Evolutionary conservation across 768 basidiomycete species (phyloP).

Genomic region (Suillus sp.): DNA sequence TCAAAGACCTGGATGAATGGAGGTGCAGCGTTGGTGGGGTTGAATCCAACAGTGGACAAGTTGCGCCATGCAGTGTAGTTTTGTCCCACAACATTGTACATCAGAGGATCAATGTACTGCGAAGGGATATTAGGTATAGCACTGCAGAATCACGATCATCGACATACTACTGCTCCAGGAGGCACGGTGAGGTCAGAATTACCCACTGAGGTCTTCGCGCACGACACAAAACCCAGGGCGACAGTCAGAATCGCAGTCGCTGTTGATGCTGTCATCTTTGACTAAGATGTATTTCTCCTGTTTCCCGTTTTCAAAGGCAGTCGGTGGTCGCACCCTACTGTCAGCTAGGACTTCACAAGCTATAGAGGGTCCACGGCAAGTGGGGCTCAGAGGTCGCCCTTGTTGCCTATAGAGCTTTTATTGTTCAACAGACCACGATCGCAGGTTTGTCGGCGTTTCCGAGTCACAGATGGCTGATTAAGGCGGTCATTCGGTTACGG

Average conservation of each 20-base stretch:
- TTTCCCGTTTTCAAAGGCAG: slow-evolving; percentile 5
- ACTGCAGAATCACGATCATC: background rate
- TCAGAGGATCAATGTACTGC: slow-evolving; percentile 52
- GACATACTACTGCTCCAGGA: slow-evolving; percentile 24
- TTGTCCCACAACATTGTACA: slow-evolving; percentile 53
- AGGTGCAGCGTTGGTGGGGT: slow-evolving; percentile 59
- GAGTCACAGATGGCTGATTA: slow-evolving; percentile 7
- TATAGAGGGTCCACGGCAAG: background rate
- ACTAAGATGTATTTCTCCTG: background rate
- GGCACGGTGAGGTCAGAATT: slow-evolving; percentile 14
- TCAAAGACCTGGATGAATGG: slow-evolving; percentile 64
- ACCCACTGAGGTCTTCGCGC: background rate
- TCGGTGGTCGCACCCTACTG: background rate
- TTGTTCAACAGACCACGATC: slow-evolving; percentile 2
- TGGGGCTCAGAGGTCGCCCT: background rate
- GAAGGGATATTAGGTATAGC: background rate
- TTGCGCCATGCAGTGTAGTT: slow-evolving; percentile 41
- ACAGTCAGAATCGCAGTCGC: slow-evolving; percentile 2
- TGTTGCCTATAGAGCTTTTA: slow-evolving; percentile 10
- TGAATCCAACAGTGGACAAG: slow-evolving; percentile 48
- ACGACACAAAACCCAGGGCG: slow-evolving; percentile 8
- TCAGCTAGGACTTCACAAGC: background rate
- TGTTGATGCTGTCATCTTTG: slow-evolving; percentile 12
- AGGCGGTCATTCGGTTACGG: background rate
- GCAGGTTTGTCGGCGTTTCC: slow-evolving; percentile 2